Percentiles rank a stretch among this genome's conserved stretches.
phyloP scores from a whole-genome alignment of 331 rosid genomes.

The Erythrophleum ivorense region DNA sequence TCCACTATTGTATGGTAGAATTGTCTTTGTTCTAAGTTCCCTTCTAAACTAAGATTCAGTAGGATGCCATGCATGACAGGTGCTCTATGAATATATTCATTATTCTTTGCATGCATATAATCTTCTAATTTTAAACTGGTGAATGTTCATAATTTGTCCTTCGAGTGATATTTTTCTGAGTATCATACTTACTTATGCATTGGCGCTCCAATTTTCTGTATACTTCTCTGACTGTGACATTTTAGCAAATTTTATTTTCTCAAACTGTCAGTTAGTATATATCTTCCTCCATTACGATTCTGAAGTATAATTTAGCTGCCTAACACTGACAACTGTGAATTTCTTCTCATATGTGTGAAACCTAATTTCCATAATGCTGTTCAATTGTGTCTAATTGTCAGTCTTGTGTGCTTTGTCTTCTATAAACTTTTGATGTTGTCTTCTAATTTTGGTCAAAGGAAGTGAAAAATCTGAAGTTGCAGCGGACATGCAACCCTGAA shows the following conservation, averaged over 20 bases:
- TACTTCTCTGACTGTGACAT: not conserved
- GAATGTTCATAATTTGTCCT: not conserved
- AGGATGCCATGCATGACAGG: not conserved
- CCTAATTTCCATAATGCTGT: not conserved
- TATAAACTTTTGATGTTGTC: not conserved
- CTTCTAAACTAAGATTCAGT: not conserved
- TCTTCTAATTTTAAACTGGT: not conserved
- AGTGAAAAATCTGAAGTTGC: constrained; percentile 4
- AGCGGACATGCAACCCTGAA: not conserved
- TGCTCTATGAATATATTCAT: not conserved
- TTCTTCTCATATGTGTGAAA: not conserved
- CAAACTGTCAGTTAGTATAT: not conserved
- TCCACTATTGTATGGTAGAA: not conserved
- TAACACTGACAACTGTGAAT: not conserved
- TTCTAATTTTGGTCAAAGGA: not conserved
- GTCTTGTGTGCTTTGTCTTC: not conserved
- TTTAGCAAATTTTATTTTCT: not conserved
- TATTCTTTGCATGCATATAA: not conserved
- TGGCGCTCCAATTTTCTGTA: not conserved
- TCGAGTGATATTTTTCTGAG: not conserved
- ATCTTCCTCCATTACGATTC: not conserved
- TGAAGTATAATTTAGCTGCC: constrained; percentile 16
- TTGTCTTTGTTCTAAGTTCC: not conserved
- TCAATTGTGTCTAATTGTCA: not conserved
- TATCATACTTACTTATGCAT: not conserved